phyloP scores from a whole-genome alignment of 371 early-diverging fungal species.

The Mucor racemosus region DNA sequence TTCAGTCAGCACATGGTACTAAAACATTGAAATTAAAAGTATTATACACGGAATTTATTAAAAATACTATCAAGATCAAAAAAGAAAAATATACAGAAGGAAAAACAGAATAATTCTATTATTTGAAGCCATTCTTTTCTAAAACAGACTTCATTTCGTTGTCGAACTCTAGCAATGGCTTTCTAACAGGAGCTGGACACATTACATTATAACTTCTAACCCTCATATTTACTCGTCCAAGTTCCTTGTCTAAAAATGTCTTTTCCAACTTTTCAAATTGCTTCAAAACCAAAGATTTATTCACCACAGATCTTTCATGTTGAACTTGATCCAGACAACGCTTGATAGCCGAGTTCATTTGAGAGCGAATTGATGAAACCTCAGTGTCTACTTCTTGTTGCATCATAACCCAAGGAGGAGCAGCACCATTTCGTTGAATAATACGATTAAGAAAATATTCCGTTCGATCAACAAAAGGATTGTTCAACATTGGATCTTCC shows the following conservation, averaged over 20 bases:
- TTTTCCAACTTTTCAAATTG: slow-evolving; percentile 23
- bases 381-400: slow-evolving; percentile 55
- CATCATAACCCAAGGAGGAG: slow-evolving; percentile 57
- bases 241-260: slow-evolving; percentile 21
- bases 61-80: no score
- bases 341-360: slow-evolving; percentile 25
- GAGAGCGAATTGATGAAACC: slow-evolving; percentile 31
- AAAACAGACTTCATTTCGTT: slow-evolving; percentile 18
- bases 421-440: slow-evolving; percentile 51
- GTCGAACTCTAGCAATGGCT: slow-evolving; percentile 26
- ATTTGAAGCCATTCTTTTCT: slow-evolving; percentile 2
- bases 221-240: slow-evolving; percentile 18
- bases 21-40: no score
- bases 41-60: not conserved
- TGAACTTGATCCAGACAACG: slow-evolving; percentile 11
- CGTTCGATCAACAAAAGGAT: slow-evolving; percentile 51
- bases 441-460: slow-evolving; percentile 56
- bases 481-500: slow-evolving; percentile 36
- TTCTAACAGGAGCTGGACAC: slow-evolving; percentile 37
- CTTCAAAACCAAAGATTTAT: slow-evolving; percentile 6
- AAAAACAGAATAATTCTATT: not conserved
- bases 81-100: no score
- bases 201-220: slow-evolving; percentile 44
- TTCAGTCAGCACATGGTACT: no score
- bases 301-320: not conserved